Conservation (phyloP, 371 early-diverging fungal genomes). For the Rhizopus arrhizus region DNA sequence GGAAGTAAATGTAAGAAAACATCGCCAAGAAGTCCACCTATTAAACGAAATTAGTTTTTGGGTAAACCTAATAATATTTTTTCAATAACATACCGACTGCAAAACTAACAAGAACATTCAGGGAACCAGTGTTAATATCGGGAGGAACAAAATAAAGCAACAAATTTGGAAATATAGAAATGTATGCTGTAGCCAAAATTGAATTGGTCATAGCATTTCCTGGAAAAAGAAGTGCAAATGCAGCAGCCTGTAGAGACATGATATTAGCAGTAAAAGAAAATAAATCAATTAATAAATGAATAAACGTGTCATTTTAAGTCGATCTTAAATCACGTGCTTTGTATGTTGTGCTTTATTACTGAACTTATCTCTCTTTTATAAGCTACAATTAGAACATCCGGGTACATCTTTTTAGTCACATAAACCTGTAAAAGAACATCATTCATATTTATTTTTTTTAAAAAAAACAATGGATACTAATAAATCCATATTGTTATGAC, state of each 20-base stretch:
- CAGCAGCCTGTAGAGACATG: slow-evolving; percentile 47
- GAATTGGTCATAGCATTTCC: slow-evolving; percentile 71
- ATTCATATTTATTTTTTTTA: no score
- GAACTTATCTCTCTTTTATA: no score
- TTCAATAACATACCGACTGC: slow-evolving; percentile 63
- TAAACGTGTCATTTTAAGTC: slow-evolving; percentile 1
- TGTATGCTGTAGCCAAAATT: slow-evolving; percentile 79
- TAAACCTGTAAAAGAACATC: no score
- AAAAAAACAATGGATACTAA: no score
- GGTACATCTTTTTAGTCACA: no score
- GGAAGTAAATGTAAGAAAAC: slow-evolving; percentile 86
- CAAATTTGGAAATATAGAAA: slow-evolving; percentile 82
- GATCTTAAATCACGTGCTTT: neutral
- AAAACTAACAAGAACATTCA: slow-evolving; percentile 81
- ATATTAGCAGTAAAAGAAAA: slow-evolving; percentile 1
- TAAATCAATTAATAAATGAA: slow-evolving; percentile 1
- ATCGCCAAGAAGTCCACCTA: slow-evolving; percentile 80
- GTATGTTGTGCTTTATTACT: no score
- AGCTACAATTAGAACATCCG: no score
- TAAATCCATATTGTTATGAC: no score
- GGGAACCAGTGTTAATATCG: slow-evolving; percentile 68
- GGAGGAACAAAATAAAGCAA: slow-evolving; percentile 82
- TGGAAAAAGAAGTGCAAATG: slow-evolving; percentile 61
- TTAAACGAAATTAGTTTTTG: neutral
- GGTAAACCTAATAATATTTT: neutral